Conservation (phyloP, 2,329 filamentous ascomycete species). For the Verticillium albo-atrum region DNA sequence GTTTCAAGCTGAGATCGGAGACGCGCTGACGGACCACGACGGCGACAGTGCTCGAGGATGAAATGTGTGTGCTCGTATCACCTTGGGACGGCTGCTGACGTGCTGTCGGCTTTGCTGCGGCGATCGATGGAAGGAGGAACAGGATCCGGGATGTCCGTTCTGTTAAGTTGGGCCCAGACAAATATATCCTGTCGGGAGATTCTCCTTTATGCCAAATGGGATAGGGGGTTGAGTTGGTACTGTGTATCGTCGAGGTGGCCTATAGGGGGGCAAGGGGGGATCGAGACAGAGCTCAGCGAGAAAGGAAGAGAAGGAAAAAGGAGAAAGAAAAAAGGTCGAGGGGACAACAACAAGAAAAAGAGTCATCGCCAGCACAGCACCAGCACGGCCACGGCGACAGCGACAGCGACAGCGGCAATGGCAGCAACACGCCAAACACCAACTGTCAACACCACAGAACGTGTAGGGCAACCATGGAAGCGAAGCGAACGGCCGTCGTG, state of each 20-base stretch:
- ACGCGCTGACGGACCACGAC: not conserved
- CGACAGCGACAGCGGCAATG: not conserved
- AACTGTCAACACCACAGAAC: not conserved
- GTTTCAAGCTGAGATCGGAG: not conserved
- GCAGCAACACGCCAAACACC: not conserved
- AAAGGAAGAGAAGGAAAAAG: not conserved
- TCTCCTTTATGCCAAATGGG: slow-evolving; percentile 1
- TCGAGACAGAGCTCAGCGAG: not conserved
- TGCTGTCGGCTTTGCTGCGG: not conserved
- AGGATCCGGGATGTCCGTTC: not conserved
- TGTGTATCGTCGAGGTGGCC: not conserved
- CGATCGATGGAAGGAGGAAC: not conserved
- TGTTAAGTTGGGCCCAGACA: not conserved
- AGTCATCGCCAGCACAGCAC: not conserved
- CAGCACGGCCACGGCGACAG: not conserved
- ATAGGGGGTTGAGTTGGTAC: not conserved
- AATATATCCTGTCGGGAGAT: not conserved
- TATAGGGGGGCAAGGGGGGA: not conserved
- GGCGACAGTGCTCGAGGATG: not conserved
- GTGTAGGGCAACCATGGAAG: not conserved
- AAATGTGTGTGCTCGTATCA: not conserved
- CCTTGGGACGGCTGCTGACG: not conserved
- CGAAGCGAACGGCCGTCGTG: not conserved
- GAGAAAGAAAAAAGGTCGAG: slow-evolving; percentile 1
- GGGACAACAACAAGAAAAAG: slow-evolving; percentile 5